Conservation (phyloP, 805 yeast genomes). For the Phaffomyces opuntiae region DNA sequence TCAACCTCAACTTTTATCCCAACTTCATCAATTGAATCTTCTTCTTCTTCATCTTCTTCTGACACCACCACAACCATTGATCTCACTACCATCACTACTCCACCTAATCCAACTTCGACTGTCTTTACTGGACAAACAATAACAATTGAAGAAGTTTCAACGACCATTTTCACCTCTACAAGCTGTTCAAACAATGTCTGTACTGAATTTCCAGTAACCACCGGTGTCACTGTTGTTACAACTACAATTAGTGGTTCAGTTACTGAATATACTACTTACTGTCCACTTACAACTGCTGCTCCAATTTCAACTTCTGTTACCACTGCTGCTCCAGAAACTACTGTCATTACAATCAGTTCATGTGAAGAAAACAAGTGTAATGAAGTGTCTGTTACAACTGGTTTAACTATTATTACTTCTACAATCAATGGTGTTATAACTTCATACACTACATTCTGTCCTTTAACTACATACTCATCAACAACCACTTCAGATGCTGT, state of each 20-base stretch:
- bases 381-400: background rate
- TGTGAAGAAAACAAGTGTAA: constrained; percentile 1
- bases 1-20: background rate
- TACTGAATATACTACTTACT: constrained; percentile 3
- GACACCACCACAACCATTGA: background rate
- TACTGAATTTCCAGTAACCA: background rate
- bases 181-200: background rate
- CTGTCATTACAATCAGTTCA: background rate
- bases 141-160: background rate
- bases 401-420: background rate
- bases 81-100: background rate
- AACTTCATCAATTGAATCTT: background rate
- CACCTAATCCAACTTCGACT: background rate
- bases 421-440: background rate
- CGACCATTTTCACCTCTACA: background rate
- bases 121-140: background rate
- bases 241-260: background rate
- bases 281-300: background rate
- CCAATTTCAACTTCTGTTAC: background rate
- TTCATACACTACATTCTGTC: constrained; percentile 4
- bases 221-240: constrained; percentile 1
- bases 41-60: background rate
- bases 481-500: background rate
- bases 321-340: background rate
- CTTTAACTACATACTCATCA: background rate